phyloP scores from a whole-genome alignment of 768 basidiomycete genomes.

The Podaxis mareebaensis region DNA sequence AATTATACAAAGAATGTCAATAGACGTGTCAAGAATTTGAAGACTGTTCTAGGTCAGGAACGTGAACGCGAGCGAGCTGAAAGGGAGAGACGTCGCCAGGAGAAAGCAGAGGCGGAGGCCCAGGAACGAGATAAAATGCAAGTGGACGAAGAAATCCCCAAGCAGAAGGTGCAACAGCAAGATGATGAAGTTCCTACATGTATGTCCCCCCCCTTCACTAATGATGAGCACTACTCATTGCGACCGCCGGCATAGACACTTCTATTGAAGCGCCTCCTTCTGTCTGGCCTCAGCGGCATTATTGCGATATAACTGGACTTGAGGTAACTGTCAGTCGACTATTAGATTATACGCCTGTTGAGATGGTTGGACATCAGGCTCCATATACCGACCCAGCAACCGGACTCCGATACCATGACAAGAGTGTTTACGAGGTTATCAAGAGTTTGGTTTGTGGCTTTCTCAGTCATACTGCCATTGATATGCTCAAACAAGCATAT shows the following conservation, averaged over 20 bases:
- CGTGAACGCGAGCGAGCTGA: constrained; percentile 74
- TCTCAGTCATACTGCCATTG: neutral
- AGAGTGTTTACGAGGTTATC: constrained; percentile 82
- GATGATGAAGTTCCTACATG: constrained; percentile 62
- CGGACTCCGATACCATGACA: constrained; percentile 80
- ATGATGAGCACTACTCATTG: neutral
- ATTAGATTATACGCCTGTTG: neutral
- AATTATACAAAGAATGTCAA: constrained; percentile 69
- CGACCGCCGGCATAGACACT: constrained; percentile 46
- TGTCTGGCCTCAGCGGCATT: constrained; percentile 70
- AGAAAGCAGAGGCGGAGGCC: constrained; percentile 38
- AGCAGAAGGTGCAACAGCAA: neutral
- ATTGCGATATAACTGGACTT: constrained; percentile 86
- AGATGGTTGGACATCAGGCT: constrained; percentile 43
- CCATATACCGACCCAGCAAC: constrained; percentile 85
- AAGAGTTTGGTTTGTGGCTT: constrained; percentile 59
- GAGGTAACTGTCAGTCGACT: constrained; percentile 46
- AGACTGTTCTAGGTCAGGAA: constrained; percentile 76
- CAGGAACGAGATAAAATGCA: constrained; percentile 45
- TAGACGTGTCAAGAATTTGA: constrained; percentile 77
- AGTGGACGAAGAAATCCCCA: constrained; percentile 42
- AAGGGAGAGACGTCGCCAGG: constrained; percentile 56
- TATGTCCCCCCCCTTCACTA: constrained; percentile 31
- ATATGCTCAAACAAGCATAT: neutral
- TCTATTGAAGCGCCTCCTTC: constrained; percentile 88